Evolutionary conservation across 2,329 filamentous ascomycete species (phyloP), one percentile per base, ranked within the genome.

Genomic region (Stachybotrys chartarum): DNA sequence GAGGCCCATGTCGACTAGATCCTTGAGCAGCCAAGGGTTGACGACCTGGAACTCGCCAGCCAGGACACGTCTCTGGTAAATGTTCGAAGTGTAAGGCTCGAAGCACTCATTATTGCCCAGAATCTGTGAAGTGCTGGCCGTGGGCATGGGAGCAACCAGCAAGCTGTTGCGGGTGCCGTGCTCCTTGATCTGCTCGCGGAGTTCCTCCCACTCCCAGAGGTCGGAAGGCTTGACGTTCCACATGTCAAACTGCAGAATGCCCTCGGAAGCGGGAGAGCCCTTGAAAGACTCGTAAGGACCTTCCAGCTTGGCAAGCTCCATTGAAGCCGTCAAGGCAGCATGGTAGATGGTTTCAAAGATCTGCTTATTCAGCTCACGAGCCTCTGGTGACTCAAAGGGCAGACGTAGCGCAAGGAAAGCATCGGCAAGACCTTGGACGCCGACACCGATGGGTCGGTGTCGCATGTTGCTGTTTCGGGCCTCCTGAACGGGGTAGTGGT

Each of bases 311-410:
- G 94, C 91, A 61, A 97, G 77, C 56, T 96, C 86, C 68, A 88
- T 85, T 1, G 94, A 99, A 24, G 91, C 88, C 55, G 92, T 96
- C 59, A 97, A 78, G 56, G 91, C 90, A 70, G 87, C 94, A 72
- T 99, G 94, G 78, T 99, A 99, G 74, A 99, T 97, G 60, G 94
- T 99, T 81, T 99, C 94, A 62, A 99, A 99, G 73, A 99, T 97
- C 74, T 99, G 91, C 68, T 88, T 92, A 82, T 99, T 99, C 68
- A 99, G 84, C 72, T 94, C 83, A 64, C 87, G 90, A 59, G 94
- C 94, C 76, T 97, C 91, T 6, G 91, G 86, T 16, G 94, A 99
- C 74, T 99, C 94, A 68, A 99, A 99, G 35, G 94, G 93, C 80
- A 97, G 83, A 68, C 94, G 92, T 54, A 99, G 86, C 61, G 94